A percentile compares a stretch with the other conserved stretches of the same genome.
Conservation (phyloP, 1,139 yeast genomes). For the Nakaseomyces bracarensis region DNA sequence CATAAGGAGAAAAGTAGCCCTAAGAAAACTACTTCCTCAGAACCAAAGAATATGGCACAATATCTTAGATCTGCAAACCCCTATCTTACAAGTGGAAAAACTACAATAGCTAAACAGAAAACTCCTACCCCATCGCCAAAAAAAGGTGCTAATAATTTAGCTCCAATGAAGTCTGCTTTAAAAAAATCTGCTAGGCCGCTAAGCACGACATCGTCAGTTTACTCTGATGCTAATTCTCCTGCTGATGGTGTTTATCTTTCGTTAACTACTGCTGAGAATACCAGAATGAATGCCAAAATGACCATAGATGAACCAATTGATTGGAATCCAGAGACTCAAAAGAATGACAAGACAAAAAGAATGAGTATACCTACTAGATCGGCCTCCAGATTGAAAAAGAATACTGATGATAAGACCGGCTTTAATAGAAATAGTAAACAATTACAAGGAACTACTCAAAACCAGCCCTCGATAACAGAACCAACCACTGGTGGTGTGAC, state of each 20-base stretch:
- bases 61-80: constrained; percentile 22
- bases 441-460: not conserved
- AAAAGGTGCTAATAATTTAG: constrained; percentile 3
- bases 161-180: constrained; percentile 60
- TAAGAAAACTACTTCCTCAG: not conserved
- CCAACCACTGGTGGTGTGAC: constrained; percentile 6
- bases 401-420: not conserved
- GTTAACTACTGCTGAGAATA: constrained; percentile 68
- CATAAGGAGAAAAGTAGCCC: constrained; percentile 3
- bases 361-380: constrained; percentile 6
- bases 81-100: constrained; percentile 12
- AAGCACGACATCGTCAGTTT: constrained; percentile 12
- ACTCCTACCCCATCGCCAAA: constrained; percentile 3
- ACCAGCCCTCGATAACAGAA: no score
- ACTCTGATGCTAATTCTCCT: constrained; percentile 29
- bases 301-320: constrained; percentile 30
- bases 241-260: constrained; percentile 59
- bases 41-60: constrained; percentile 17
- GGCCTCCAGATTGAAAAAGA: not conserved
- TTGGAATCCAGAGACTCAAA: constrained; percentile 6
- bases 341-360: constrained; percentile 4
- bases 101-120: not conserved
- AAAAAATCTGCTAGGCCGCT: constrained; percentile 36
- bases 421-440: constrained; percentile 4
- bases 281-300: constrained; percentile 58